phyloP scores from a whole-genome alignment of 805 yeast species.

The Zygosaccharomyces kombuchaensis region DNA sequence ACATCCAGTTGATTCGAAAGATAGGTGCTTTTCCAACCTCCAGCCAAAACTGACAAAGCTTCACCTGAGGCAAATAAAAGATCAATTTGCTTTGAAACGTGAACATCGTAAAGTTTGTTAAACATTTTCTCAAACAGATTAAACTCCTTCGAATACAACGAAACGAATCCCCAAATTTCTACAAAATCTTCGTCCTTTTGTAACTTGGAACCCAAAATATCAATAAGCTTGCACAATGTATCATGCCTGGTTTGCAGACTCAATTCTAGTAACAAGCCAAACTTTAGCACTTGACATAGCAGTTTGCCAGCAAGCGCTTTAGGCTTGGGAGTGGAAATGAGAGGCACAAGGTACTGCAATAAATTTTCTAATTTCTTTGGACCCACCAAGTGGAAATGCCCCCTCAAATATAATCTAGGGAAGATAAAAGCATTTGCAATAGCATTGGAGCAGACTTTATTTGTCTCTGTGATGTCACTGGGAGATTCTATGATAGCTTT shows the following conservation, averaged over 20 bases:
- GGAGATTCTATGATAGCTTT: conserved; percentile 7
- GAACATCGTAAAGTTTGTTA: conserved; percentile 49
- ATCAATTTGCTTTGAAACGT: conserved; percentile 69
- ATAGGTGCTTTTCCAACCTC: conserved; percentile 69
- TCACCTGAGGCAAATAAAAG: conserved; percentile 77
- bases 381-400: background rate
- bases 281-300: conserved; percentile 37
- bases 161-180: conserved; percentile 50
- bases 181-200: conserved; percentile 58
- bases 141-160: conserved; percentile 38
- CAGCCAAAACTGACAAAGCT: conserved; percentile 63
- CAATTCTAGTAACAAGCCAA: conserved; percentile 34
- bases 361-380: background rate
- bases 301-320: conserved; percentile 1
- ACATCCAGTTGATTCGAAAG: conserved; percentile 54
- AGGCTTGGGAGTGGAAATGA: conserved; percentile 2
- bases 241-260: conserved; percentile 17
- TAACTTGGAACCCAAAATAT: conserved; percentile 38
- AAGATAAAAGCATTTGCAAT: conserved; percentile 19
- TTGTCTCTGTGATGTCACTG: background rate
- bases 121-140: conserved; percentile 38
- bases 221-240: conserved; percentile 27
- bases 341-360: background rate
- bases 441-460: conserved; percentile 7
- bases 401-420: conserved; percentile 19